Percentiles rank a stretch among this genome's conserved stretches.
phyloP scores from a whole-genome alignment of 2,329 filamentous ascomycete species.

The Lojkania enalia region DNA sequence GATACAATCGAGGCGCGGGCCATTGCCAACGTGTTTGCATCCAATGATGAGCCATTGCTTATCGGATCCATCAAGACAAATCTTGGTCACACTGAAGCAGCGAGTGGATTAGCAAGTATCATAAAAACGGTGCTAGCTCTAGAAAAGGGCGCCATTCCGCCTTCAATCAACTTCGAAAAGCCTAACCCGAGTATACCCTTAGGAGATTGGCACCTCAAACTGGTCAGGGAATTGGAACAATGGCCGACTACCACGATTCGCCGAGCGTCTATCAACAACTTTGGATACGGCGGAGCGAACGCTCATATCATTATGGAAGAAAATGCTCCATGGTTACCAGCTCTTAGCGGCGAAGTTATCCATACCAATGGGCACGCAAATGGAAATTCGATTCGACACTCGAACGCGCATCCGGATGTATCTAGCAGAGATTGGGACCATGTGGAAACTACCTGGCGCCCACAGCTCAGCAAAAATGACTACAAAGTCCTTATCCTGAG shows the following conservation, averaged over 20 bases:
- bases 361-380: neutral
- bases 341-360: neutral
- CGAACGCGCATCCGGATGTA: neutral
- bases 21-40: constrained; percentile 8
- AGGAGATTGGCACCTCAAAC: constrained; percentile 15
- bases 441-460: neutral
- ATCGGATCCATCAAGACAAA: constrained; percentile 25
- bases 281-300: constrained; percentile 21
- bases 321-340: neutral
- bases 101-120: constrained; percentile 18
- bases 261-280: constrained; percentile 15
- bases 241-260: neutral
- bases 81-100: constrained; percentile 24
- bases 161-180: constrained; percentile 23
- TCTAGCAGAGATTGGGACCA: too few relatives aligned
- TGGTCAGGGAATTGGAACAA: constrained; percentile 4
- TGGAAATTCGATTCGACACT: neutral
- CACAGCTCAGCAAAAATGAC: neutral
- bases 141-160: constrained; percentile 41
- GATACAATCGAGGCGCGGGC: constrained; percentile 24
- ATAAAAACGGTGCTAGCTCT: constrained; percentile 25
- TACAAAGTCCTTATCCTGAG: constrained; percentile 6
- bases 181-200: constrained; percentile 5
- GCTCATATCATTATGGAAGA: constrained; percentile 18
- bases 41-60: neutral